Evolutionary conservation across 306 rosid species (phyloP), one percentile per base, ranked within the genome.

Genomic region (Inga laurina): DNA sequence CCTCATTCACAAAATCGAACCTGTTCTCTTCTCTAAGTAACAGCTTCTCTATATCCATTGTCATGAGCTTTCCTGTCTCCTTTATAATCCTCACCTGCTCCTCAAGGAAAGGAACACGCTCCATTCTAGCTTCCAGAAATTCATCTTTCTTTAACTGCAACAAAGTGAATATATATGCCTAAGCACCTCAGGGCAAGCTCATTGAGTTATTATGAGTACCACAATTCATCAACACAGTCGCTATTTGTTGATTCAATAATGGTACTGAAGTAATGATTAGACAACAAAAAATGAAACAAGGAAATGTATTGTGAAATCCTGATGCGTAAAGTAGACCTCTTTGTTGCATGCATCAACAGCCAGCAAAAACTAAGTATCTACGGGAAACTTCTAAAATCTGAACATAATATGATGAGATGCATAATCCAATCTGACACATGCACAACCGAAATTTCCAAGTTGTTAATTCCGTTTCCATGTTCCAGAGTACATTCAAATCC

Each of bases 101-200:
- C 89, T 96, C 99, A 1, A 96, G 89, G 79, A 96, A 96, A 27
- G 99, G 99, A 51, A 89, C 24, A 22, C 99, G 90, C 85, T 93
- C 91, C 94, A 90, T 79, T 32, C 72, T 86, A 85, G 74, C 82
- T 3, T 70, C 76, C 85, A 91, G 79, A 88, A 85, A 81, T 41
- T 79, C 90, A 65, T 96, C 99, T 83, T 89, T 89, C 86, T 91
- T 92, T 6, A 79, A 85, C 99, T 96, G 84, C 81, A 83, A 27
- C 78, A 82, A 64, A 76, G 43, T 46, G 62, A 84, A 39, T 46
- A 76, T 39, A 76, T 67, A 10, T 43, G 68, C 83, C 82, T 82
- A 37, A 83, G 73, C 78, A 79, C 18, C 64, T 80, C 82, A 48
- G 57, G 78, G 7, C 48, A 76, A 24, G 52, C 59, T 39, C 71